Evolutionary conservation across 192 early-diverging fungal genomes (phyloP).

Genomic region (Radiomyces spectabilis): DNA sequence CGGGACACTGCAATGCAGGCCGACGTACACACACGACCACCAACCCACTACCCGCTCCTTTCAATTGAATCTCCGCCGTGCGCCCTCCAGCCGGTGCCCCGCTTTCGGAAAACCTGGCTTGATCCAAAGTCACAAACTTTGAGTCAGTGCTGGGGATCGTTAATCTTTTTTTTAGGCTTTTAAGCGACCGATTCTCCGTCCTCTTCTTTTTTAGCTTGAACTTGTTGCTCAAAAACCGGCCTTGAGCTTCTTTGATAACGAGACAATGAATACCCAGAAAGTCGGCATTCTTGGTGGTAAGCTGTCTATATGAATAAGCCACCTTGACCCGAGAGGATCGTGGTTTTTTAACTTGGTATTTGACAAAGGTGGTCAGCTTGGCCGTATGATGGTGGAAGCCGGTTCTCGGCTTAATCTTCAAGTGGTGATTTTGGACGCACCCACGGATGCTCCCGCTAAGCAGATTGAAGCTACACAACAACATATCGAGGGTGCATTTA

Average conservation of each 20-base stretch:
- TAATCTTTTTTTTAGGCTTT: slow-evolving; percentile 1
- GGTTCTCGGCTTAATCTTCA: slow-evolving; percentile 85
- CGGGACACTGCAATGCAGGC: no score
- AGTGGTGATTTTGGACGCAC: slow-evolving; percentile 79
- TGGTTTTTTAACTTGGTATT: no score
- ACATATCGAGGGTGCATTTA: slow-evolving; percentile 84
- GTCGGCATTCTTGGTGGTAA: slow-evolving; percentile 51
- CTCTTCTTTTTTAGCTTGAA: slow-evolving; percentile 3
- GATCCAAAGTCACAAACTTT: slow-evolving; percentile 5
- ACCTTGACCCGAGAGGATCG: no score
- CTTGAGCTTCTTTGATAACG: neutral
- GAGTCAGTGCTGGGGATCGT: no score
- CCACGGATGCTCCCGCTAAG: slow-evolving; percentile 73
- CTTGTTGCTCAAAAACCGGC: neutral
- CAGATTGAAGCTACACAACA: slow-evolving; percentile 58
- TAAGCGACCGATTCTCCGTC: neutral
- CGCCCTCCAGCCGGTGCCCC: no score
- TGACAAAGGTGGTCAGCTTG: slow-evolving; percentile 91
- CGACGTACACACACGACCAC: no score
- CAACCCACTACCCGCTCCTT: no score
- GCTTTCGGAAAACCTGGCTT: no score
- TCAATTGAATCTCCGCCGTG: no score
- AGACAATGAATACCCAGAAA: slow-evolving; percentile 39
- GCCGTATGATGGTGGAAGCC: slow-evolving; percentile 95
- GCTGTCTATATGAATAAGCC: neutral